Evolutionary conservation across 2,329 filamentous ascomycete genomes (phyloP).

Genomic region (Pleurostoma richardsiae): DNA sequence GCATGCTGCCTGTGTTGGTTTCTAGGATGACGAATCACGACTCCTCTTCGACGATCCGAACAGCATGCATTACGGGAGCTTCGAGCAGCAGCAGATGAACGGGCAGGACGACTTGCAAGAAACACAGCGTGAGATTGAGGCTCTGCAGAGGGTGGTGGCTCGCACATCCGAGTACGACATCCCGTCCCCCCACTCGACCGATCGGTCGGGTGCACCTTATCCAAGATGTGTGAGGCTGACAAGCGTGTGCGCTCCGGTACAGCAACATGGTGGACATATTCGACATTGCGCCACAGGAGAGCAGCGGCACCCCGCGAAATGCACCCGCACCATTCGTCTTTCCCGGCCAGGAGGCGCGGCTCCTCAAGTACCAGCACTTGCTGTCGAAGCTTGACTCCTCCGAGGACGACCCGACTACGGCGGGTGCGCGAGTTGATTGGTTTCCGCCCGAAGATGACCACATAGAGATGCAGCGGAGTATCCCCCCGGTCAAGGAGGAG

Average conservation of each 20-base stretch:
- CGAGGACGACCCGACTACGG: slow-evolving; percentile 30
- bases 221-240: slow-evolving; percentile 13
- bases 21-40: slow-evolving; percentile 50
- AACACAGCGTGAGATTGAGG: slow-evolving; percentile 59
- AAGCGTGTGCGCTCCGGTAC: slow-evolving; percentile 1
- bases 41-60: slow-evolving; percentile 58
- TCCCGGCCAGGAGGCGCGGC: slow-evolving; percentile 49
- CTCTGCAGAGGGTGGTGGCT: slow-evolving; percentile 57
- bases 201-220: slow-evolving; percentile 1
- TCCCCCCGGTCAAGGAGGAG: slow-evolving; percentile 30
- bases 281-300: slow-evolving; percentile 53
- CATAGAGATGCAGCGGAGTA: slow-evolving; percentile 36
- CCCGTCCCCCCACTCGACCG: slow-evolving; percentile 1
- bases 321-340: slow-evolving; percentile 36
- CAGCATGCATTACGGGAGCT: slow-evolving; percentile 57
- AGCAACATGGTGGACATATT: slow-evolving; percentile 67
- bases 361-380: slow-evolving; percentile 56
- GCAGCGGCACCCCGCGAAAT: slow-evolving; percentile 21
- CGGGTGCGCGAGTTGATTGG: slow-evolving; percentile 50
- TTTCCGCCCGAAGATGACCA: slow-evolving; percentile 43
- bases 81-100: slow-evolving; percentile 49
- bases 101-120: slow-evolving; percentile 56
- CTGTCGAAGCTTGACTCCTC: slow-evolving; percentile 51
- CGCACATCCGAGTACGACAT: slow-evolving; percentile 56
- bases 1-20: slow-evolving; percentile 1